phyloP scores from a whole-genome alignment of 164 flowering plant genomes.

The Saururus chinensis region DNA sequence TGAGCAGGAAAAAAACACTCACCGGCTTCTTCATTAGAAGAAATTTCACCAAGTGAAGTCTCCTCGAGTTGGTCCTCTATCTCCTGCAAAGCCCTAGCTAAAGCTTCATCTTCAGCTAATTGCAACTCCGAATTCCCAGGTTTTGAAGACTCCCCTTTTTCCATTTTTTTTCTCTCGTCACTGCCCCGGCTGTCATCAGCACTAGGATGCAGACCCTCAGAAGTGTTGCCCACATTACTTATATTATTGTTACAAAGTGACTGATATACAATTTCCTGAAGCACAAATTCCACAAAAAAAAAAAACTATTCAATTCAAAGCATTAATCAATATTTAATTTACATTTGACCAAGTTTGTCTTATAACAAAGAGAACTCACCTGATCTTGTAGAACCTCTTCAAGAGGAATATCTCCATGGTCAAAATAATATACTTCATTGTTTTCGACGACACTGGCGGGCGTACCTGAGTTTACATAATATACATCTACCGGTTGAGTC shows the following conservation, averaged over 20 bases:
- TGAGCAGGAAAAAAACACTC: background rate
- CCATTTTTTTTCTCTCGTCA: background rate
- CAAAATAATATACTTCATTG: constrained; percentile 10
- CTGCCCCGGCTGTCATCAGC: constrained; percentile 6
- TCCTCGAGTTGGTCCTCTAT: constrained; percentile 10
- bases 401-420: constrained; percentile 10
- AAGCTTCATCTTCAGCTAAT: constrained; percentile 20
- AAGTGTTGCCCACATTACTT: constrained; percentile 6
- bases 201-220: constrained; percentile 10
- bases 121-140: constrained; percentile 9
- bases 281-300: background rate
- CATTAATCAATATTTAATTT: background rate
- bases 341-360: background rate
- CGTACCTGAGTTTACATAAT: constrained; percentile 9
- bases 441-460: constrained; percentile 6
- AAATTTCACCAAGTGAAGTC: constrained; percentile 8
- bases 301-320: background rate
- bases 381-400: constrained; percentile 24
- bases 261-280: constrained; percentile 18
- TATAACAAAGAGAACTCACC: constrained; percentile 5
- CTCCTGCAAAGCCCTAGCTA: constrained; percentile 20
- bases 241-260: constrained; percentile 10
- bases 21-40: constrained; percentile 14
- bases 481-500: constrained; percentile 6
- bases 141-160: constrained; percentile 11